Percentiles rank a stretch among this genome's conserved stretches.
phyloP scores from a whole-genome alignment of 73 alveolate species.

The Paramecium primaurelia region DNA sequence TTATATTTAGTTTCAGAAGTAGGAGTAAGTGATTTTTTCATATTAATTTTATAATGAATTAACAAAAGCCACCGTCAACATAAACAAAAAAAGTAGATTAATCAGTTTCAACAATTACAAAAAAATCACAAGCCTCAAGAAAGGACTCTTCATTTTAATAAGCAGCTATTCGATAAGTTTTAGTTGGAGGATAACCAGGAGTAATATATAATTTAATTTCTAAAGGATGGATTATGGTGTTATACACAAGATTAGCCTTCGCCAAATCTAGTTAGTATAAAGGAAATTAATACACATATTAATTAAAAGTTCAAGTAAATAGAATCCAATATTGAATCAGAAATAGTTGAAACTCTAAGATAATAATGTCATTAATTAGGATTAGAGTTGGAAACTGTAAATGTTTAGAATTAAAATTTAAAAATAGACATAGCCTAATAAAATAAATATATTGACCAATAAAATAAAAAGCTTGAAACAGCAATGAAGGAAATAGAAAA shows the following conservation, averaged over 20 bases:
- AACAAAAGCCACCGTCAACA: slow-evolving; percentile 2
- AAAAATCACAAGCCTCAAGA: neutral
- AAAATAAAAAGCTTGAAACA: slow-evolving; percentile 11
- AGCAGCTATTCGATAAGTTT: slow-evolving; percentile 22
- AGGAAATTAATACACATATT: neutral
- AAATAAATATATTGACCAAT: neutral
- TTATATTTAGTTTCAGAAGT: neutral
- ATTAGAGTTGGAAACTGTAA: neutral
- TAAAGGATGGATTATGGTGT: slow-evolving; percentile 37
- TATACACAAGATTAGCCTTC: neutral
- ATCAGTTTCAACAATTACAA: neutral
- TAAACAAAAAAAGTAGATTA: neutral
- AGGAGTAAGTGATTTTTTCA: slow-evolving; percentile 26
- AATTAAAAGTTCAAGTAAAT: neutral
- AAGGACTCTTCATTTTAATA: slow-evolving; percentile 13
- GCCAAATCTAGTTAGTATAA: neutral
- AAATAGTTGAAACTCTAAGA: neutral
- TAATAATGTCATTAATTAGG: slow-evolving; percentile 34
- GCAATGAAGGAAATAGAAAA: slow-evolving; percentile 27
- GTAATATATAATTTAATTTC: neutral
- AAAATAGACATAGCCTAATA: slow-evolving; percentile 2
- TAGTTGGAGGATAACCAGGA: slow-evolving; percentile 36
- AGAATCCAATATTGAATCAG: slow-evolving; percentile 18
- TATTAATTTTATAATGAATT: neutral
- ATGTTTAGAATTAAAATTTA: slow-evolving; percentile 21